Percentiles rank a stretch among this genome's conserved stretches.
phyloP scores from a whole-genome alignment of 192 early-diverging fungal genomes.

The Haplosporangium gracile region DNA sequence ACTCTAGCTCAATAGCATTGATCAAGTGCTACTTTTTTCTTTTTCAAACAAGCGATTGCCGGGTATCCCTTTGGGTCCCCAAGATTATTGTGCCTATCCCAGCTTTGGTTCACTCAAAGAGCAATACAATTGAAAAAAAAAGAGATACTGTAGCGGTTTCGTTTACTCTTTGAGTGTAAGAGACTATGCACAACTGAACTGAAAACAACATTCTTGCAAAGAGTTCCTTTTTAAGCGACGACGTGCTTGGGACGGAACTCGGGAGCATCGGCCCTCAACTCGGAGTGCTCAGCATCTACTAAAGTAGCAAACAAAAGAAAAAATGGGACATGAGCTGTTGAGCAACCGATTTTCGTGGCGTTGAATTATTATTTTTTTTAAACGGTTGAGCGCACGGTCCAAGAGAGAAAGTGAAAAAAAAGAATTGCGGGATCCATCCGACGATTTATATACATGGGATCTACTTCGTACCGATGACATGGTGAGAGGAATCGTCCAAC shows the following conservation, averaged over 20 bases:
- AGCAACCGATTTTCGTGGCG: neutral
- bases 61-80: no score
- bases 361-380: neutral
- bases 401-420: neutral
- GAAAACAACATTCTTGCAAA: neutral
- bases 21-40: no score
- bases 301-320: neutral
- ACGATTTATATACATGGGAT: neutral
- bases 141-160: neutral
- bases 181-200: neutral
- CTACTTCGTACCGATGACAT: slow-evolving; percentile 36
- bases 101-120: neutral
- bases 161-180: neutral
- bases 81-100: no score
- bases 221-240: slow-evolving; percentile 6
- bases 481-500: neutral
- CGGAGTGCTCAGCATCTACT: slow-evolving; percentile 46
- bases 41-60: no score
- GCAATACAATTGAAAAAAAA: neutral
- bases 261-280: slow-evolving; percentile 48
- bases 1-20: no score
- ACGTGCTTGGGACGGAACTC: slow-evolving; percentile 47
- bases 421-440: neutral
- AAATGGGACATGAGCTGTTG: neutral
- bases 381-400: neutral